Evolutionary conservation across 345 rosid genomes (phyloP), one percentile per base, ranked within the genome.

Genomic region (Brassica nigra): DNA sequence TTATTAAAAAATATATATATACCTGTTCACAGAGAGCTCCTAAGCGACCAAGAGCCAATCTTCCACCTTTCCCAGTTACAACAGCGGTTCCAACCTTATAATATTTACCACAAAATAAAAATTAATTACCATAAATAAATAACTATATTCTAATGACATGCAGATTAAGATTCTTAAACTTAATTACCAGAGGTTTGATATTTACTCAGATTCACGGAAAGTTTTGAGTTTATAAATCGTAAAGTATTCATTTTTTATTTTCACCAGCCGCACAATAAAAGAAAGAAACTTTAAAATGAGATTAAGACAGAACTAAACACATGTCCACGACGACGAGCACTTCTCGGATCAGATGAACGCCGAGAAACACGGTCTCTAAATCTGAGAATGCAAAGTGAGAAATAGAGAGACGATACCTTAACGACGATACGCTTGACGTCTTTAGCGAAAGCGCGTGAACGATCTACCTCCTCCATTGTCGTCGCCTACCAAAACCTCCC

Each of bases 1-100:
- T 39, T 14, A 47, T 70, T 44, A 61, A 65, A 14, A 18, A 27
- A 23, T 39, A 23, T 23, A 23, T 23, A 23, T 6, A 6, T 16
- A 93, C 99, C 93, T 95, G 97, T 78, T 95, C 99, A 77, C 98
- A 93, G 12, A 95, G 88, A 18, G 97, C 88, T 66, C 99, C 99
- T 36, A 93, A 78, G 74, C 97, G 95, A 44, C 99, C 99, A 33
- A 93, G 95, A 39, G 97, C 98, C 76, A 95, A 79, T 84, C 99
- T 87, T 68, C 97, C 98, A 88, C 95, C 98, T 67, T 75, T 71
- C 79, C 99, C 87, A 28, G 99, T 96, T 30, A 93, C 99, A 57
- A 96, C 97, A 23, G 99, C 99, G 3, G 99, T 96, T 77, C 99
- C 99, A 66, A 96, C 99, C 99, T 95, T 67, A 8, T 66, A 36